These are phyloP conservation scores for Elongisporangium prolatum DNA, from an alignment of 352 stramenopile species.

Conservation along the genomic window DNA sequence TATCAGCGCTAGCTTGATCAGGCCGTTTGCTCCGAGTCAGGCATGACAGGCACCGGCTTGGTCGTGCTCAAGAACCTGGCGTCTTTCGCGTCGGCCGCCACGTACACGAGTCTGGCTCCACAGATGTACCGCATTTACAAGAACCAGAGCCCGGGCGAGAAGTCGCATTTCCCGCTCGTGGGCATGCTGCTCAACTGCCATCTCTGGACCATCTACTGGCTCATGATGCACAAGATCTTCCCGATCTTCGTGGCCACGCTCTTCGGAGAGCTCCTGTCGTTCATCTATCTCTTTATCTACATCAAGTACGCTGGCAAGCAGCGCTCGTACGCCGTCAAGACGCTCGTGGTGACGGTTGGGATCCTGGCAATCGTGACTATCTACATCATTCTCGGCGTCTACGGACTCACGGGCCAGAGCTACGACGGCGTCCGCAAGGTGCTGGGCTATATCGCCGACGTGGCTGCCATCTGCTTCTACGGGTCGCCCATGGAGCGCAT, in stretches of 20 bases:
- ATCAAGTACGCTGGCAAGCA: neutral
- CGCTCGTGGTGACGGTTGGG: constrained; percentile 5
- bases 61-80: constrained; percentile 3
- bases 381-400: constrained; percentile 31
- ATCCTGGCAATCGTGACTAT: constrained; percentile 23
- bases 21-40: constrained; percentile 26
- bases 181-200: constrained; percentile 19
- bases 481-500: constrained; percentile 35
- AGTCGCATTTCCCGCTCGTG: constrained; percentile 22
- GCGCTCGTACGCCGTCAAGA: neutral
- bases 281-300: constrained; percentile 13
- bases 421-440: constrained; percentile 16
- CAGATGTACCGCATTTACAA: constrained; percentile 18
- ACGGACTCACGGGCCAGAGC: constrained; percentile 26
- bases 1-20: constrained; percentile 31
- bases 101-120: constrained; percentile 10
- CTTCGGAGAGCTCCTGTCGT: constrained; percentile 12
- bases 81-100: constrained; percentile 1
- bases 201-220: constrained; percentile 18
- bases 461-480: constrained; percentile 39
- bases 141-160: constrained; percentile 7
- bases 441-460: constrained; percentile 22
- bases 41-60: constrained; percentile 9
- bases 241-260: constrained; percentile 17
- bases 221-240: constrained; percentile 22